Conservation (phyloP, 208 protist genomes). For the Leishmania arabica region DNA sequence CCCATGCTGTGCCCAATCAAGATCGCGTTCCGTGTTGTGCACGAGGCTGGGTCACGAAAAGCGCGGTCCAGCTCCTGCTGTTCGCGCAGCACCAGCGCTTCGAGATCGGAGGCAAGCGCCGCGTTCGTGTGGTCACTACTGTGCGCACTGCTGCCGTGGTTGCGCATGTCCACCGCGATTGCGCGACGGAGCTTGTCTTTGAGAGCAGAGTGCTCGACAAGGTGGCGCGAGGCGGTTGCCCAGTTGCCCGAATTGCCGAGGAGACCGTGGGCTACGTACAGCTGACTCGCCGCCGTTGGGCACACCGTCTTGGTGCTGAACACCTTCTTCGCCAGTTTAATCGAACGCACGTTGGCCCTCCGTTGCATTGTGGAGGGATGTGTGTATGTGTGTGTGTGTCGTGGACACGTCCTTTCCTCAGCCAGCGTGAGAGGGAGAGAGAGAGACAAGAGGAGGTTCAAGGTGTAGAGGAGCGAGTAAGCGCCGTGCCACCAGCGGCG, state of each 20-base stretch:
- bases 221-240: constrained; percentile 44
- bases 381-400: neutral
- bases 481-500: no score
- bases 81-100: constrained; percentile 54
- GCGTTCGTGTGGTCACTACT: constrained; percentile 57
- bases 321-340: constrained; percentile 33
- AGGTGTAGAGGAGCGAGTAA: neutral
- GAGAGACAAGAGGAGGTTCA: neutral
- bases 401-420: neutral
- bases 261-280: constrained; percentile 80
- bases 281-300: constrained; percentile 28
- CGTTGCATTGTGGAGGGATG: constrained; percentile 5
- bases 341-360: constrained; percentile 3
- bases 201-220: constrained; percentile 53
- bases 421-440: no score
- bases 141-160: constrained; percentile 81
- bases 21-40: constrained; percentile 36
- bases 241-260: constrained; percentile 84
- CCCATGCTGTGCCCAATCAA: constrained; percentile 91
- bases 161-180: constrained; percentile 78
- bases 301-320: constrained; percentile 28
- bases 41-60: constrained; percentile 4
- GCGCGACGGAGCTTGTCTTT: constrained; percentile 42
- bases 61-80: constrained; percentile 28
- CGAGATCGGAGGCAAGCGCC: constrained; percentile 71